Base-by-base conservation (phyloP, 352 stramenopile genomes). In the Pythium grandisporangium region DNA sequence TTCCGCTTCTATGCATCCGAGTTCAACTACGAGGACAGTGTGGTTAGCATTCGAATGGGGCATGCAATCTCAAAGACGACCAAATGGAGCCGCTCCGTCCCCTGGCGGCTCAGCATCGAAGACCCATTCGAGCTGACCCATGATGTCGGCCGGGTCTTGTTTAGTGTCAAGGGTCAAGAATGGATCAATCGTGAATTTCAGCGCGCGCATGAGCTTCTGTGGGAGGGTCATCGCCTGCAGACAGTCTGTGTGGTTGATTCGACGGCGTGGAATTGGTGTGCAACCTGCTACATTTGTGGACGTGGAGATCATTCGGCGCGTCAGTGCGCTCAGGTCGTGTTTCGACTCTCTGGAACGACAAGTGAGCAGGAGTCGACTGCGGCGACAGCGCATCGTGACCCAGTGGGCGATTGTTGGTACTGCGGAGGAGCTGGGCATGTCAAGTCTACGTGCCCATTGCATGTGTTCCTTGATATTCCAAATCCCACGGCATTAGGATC, bases 1-100 rank as follows among this genome's bases (percentile, higher is more conserved):
- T 99, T 99, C 63, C 76, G 87, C 16, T 98, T 98, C 55, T 99
- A 96, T 62, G 83, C 88, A 3, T 88, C 71, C 35, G 74, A 97
- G 30, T 98, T 99, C 53, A 95, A 99, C 64, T 85, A 93, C 55
- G 89, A 96, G 35, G 71, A 93, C 35, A 61, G 94, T 17, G 91
- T 98, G 5, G 88, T 99, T 35, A 97, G 84, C 45, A 69, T 98
- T 12, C 80, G 95, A 8, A 73, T 69, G 13, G 92, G 74, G 10
- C 55, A 55, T 3, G 25, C 66, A 6, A 51, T 90, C 39, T 68
- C 71, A 2, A 88, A 87, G 49, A 67, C 63, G 27, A 74, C 68
- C 12, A 90, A 79, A 33, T 89, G 77, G 73, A 80, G 63, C 24
- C 70, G 80, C 14, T 48, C 67, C 0, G 61, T 78, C 4, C 58